Conservation (phyloP, 257 asterid genomes). For the Capsicum pubescens region DNA sequence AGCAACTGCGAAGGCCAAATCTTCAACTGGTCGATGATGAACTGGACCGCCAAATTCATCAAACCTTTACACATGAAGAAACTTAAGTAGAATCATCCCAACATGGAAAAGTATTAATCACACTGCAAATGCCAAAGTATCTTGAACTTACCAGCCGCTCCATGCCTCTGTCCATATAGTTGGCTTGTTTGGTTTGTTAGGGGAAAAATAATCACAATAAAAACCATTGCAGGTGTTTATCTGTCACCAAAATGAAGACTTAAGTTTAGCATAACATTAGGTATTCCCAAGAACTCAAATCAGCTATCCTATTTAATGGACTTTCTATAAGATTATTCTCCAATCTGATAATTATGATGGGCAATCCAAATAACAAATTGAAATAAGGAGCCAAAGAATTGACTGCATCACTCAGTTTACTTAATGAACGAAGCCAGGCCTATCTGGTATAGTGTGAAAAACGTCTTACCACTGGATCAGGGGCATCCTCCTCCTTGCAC, state of each 20-base stretch:
- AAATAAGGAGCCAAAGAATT: background rate
- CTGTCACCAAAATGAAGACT: slow-evolving; percentile 49
- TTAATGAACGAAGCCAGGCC: background rate
- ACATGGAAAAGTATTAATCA: slow-evolving; percentile 11
- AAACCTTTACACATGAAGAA: slow-evolving; percentile 56
- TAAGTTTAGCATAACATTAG: background rate
- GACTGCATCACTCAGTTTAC: background rate
- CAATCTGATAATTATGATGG: background rate
- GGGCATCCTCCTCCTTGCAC: slow-evolving; percentile 96
- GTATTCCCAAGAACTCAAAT: background rate
- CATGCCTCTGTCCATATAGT: slow-evolving; percentile 97
- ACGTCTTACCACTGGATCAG: slow-evolving; percentile 88
- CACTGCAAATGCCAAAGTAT: slow-evolving; percentile 14
- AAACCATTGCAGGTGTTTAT: slow-evolving; percentile 96
- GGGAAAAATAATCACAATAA: slow-evolving; percentile 87
- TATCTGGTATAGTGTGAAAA: background rate
- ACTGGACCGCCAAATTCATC: slow-evolving; percentile 85
- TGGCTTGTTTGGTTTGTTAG: slow-evolving; percentile 93
- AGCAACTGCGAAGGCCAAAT: slow-evolving; percentile 90
- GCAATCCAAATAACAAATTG: background rate
- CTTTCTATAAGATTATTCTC: background rate
- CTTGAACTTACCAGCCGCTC: slow-evolving; percentile 83
- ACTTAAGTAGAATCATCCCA: background rate
- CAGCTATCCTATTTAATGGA: background rate
- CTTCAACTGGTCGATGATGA: slow-evolving; percentile 97